Evolutionary conservation across 2,329 filamentous ascomycete genomes (phyloP), one percentile per base, ranked within the genome.

Genomic region (Clarireedia sp.): DNA sequence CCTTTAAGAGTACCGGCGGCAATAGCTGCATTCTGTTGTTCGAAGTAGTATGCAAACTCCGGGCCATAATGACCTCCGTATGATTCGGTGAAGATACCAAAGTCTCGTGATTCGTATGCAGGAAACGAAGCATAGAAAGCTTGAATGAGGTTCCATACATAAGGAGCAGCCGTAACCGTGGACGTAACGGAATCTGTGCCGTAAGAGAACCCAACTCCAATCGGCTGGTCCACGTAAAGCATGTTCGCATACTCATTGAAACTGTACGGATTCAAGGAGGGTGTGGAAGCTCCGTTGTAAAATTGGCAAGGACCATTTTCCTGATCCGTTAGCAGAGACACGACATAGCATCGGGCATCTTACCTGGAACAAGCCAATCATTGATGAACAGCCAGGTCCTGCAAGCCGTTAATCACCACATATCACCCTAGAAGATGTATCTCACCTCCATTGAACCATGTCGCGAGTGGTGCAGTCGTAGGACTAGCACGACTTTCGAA

Each of bases 111-210:
- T 65, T 79, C 75, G 64, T 87, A 86, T 29, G 76, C 74, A 0
- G 81, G 82, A 56, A 87, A 87, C 29, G 81, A 77, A 4, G 78
- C 73, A 54, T 83, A 81, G 74, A 83, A 88, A 1, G 75, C 75
- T 64, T 83, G 79, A 48, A 81, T 66, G n/a, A 82, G 69, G 2
- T 71, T 74, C 79, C 79, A 83, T n/a, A 82, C 73, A 48, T 72
- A 72, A 0, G 72, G 71, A 3, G 76, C 75, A 9, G 76, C 75
- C 2, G 71, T 72, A 9, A 70, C 68, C 3, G 76, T 78, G 24
- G 71, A 73, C 3, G 57, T 69, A 73, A 72, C 59, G 72, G 70
- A 52, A 72, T 79, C 62, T 1, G 59, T 66, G 3, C 64, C 72
- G 60, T 75, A 76, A 2, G 70, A 73, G 60, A 74, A 75, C 5